Conservation (phyloP, 1,284 basidiomycete species). For the Somion occarium region DNA sequence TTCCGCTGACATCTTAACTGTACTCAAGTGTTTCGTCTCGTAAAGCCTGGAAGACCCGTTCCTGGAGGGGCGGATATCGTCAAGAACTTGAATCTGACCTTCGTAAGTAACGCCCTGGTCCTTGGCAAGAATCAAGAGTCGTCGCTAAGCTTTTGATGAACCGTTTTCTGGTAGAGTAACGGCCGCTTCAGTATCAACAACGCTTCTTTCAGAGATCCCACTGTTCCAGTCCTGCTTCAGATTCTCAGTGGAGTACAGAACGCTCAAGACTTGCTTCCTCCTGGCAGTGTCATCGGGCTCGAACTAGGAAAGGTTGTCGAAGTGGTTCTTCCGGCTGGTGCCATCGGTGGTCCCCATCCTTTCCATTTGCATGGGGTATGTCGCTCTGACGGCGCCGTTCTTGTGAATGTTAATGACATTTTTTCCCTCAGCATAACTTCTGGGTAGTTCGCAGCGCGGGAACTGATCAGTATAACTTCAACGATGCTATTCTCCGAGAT, state of each 20-base stretch:
- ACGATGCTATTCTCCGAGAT: slow-evolving; percentile 31
- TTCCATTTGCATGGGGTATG: slow-evolving; percentile 35
- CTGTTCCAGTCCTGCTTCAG: slow-evolving; percentile 31
- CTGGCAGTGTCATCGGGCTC: slow-evolving; percentile 26
- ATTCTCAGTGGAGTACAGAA: slow-evolving; percentile 27
- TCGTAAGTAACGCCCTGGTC: slow-evolving; percentile 14
- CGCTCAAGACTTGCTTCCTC: slow-evolving; percentile 26
- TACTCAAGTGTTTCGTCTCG: neutral
- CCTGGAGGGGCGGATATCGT: slow-evolving; percentile 26
- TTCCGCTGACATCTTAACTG: neutral
- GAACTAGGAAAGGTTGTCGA: slow-evolving; percentile 29
- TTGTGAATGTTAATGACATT: neutral
- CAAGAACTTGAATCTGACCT: slow-evolving; percentile 20
- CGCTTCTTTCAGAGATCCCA: slow-evolving; percentile 19
- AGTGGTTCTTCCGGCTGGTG: slow-evolving; percentile 24
- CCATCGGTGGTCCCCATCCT: slow-evolving; percentile 29
- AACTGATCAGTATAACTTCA: slow-evolving; percentile 30
- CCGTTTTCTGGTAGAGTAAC: slow-evolving; percentile 7
- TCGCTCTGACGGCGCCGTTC: neutral
- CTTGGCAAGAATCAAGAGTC: slow-evolving; percentile 2
- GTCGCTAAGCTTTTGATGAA: slow-evolving; percentile 5
- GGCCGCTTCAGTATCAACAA: slow-evolving; percentile 21
- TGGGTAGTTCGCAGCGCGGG: slow-evolving; percentile 23
- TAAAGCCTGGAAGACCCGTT: slow-evolving; percentile 22
- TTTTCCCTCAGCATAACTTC: slow-evolving; percentile 18